These are phyloP conservation scores for Jackrogersella multiformis DNA, from an alignment of 495 filamentous ascomycete species.

Conservation along the genomic window DNA sequence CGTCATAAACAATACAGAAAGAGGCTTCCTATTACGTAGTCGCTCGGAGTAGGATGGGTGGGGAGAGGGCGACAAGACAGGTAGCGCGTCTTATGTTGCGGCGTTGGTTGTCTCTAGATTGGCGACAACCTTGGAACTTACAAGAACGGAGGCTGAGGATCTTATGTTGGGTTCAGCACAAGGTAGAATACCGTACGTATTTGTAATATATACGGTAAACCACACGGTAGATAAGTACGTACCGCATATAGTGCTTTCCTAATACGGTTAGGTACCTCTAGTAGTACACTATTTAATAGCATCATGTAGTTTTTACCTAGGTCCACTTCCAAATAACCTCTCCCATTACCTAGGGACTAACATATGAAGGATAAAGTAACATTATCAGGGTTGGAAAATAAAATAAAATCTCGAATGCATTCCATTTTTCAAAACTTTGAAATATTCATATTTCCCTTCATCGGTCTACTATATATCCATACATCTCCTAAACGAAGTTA, in stretches of 20 bases:
- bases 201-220: neutral
- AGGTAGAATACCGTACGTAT: neutral
- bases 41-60: conserved; percentile 14
- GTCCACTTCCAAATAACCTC: neutral
- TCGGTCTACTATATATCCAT: too few relatives aligned
- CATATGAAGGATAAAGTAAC: too few relatives aligned
- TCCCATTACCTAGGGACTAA: neutral
- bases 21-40: conserved; percentile 17
- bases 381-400: too few relatives aligned
- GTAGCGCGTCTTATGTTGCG: conserved; percentile 13
- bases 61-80: conserved; percentile 14
- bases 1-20: conserved; percentile 29
- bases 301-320: too few relatives aligned
- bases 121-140: too few relatives aligned
- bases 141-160: conserved; percentile 15
- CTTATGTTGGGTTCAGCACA: neutral
- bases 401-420: too few relatives aligned
- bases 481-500: too few relatives aligned
- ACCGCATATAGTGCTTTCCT: too few relatives aligned
- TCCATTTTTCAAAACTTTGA: too few relatives aligned
- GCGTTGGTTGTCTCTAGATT: conserved; percentile 16
- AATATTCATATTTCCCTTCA: too few relatives aligned
- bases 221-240: neutral
- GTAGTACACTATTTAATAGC: too few relatives aligned
- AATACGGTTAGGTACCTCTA: too few relatives aligned